A percentile compares a stretch with the other conserved stretches of the same genome.
Evolutionary conservation across 2,329 filamentous ascomycete species (phyloP).

Genomic region (Fusarium nisikadoi): DNA sequence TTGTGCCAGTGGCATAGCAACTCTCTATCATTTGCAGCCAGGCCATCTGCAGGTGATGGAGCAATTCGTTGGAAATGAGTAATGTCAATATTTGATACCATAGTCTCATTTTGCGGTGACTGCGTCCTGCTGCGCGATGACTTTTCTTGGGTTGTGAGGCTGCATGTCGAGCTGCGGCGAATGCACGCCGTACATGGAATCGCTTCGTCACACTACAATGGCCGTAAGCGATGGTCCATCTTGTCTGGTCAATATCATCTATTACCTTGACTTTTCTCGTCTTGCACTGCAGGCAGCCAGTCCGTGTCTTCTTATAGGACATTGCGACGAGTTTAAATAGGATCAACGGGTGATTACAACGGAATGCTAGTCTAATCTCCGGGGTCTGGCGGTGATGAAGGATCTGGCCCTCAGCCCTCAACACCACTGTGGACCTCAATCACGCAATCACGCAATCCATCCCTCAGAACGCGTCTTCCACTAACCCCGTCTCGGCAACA

Average conservation of each 20-base stretch:
- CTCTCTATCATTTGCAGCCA: background rate
- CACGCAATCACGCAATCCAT: background rate
- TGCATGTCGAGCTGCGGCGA: background rate
- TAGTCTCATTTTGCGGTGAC: background rate
- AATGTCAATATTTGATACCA: background rate
- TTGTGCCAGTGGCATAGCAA: background rate
- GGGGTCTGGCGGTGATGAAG: background rate
- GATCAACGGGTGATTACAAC: background rate
- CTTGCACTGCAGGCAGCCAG: background rate
- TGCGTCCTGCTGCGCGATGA: background rate
- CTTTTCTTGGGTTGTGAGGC: background rate
- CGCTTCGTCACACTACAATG: background rate
- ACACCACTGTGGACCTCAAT: constrained; percentile 2
- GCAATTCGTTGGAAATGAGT: background rate
- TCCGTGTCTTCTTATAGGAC: constrained; percentile 5
- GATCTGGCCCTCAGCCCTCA: no score
- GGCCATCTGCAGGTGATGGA: background rate
- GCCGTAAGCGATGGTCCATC: background rate
- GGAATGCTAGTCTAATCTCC: background rate
- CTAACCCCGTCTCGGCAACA: constrained; percentile 6
- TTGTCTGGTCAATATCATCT: rapidly evolving
- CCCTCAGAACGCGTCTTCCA: background rate
- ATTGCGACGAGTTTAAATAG: background rate
- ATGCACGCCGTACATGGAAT: background rate
- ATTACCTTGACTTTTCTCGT: constrained; percentile 1